Evolutionary conservation across 2,329 filamentous ascomycete species (phyloP).

Genomic region (Diplodia seriata): DNA sequence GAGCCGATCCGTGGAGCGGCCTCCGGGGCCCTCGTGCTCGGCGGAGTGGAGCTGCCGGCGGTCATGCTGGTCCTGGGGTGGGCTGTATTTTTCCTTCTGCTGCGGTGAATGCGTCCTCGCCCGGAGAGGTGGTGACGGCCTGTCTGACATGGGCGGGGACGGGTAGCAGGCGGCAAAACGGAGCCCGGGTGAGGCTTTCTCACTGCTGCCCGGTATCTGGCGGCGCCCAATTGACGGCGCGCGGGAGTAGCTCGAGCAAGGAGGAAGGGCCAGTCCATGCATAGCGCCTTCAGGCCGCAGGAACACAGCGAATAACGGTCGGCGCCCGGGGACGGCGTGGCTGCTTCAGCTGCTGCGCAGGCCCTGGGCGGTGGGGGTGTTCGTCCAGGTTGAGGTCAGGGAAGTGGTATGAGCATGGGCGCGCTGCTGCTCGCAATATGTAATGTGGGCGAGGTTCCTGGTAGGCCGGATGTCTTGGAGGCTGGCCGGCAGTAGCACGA

Average conservation of each 20-base stretch:
- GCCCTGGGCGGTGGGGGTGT: constrained; percentile 17
- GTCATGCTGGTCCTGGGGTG: constrained; percentile 30
- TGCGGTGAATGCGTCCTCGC: constrained; percentile 30
- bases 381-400: constrained; percentile 27
- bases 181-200: constrained; percentile 28
- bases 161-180: constrained; percentile 49
- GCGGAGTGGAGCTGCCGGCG: constrained; percentile 23
- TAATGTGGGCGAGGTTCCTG: constrained; percentile 26
- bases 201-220: constrained; percentile 34
- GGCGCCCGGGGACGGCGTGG: constrained; percentile 19
- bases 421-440: constrained; percentile 26
- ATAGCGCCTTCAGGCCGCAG: constrained; percentile 44
- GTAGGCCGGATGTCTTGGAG: constrained; percentile 30
- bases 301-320: constrained; percentile 31
- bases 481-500: constrained; percentile 30
- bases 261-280: constrained; percentile 51
- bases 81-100: constrained; percentile 31
- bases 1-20: constrained; percentile 21
- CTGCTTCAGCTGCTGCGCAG: constrained; percentile 26
- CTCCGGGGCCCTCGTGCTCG: constrained; percentile 20
- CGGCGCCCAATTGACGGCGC: constrained; percentile 47
- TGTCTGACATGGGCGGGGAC: constrained; percentile 60
- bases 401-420: constrained; percentile 26
- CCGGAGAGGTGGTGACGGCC: constrained; percentile 52
- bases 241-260: constrained; percentile 40